phyloP scores from a whole-genome alignment of 768 basidiomycete species.

The Rhodotorula babjevae region DNA sequence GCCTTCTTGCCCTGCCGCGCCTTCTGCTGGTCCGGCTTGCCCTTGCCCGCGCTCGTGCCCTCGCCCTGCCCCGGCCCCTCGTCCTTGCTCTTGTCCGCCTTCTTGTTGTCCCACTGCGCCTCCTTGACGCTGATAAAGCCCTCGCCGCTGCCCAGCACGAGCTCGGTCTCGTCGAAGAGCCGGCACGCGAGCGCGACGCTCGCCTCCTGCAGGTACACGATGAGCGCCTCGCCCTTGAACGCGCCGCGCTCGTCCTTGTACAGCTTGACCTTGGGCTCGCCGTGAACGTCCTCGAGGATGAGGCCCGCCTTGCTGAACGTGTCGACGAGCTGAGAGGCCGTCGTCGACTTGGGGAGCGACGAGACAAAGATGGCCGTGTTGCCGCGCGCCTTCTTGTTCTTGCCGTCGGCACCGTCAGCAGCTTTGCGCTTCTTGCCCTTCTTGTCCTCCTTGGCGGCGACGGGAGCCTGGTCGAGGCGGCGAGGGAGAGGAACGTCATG shows the following conservation, averaged over 20 bases:
- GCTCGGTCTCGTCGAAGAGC: slow-evolving; percentile 84
- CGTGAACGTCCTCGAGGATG: slow-evolving; percentile 77
- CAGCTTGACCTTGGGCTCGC: slow-evolving; percentile 88
- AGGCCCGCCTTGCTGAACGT: slow-evolving; percentile 90
- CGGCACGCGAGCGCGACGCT: slow-evolving; percentile 79
- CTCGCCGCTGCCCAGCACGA: slow-evolving; percentile 71
- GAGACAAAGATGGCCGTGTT: slow-evolving; percentile 72
- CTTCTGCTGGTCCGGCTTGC: slow-evolving; percentile 62
- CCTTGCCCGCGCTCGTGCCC: slow-evolving; percentile 45
- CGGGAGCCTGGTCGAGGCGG: slow-evolving; percentile 41
- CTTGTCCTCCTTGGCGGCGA: slow-evolving; percentile 59
- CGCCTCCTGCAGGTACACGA: slow-evolving; percentile 96
- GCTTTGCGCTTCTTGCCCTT: slow-evolving; percentile 53
- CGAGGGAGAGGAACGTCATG: no score
- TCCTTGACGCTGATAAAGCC: slow-evolving; percentile 68
- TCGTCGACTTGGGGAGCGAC: slow-evolving; percentile 69
- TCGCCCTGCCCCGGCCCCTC: slow-evolving; percentile 18
- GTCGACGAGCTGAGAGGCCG: slow-evolving; percentile 66
- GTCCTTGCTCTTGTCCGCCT: slow-evolving; percentile 44
- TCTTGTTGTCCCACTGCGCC: slow-evolving; percentile 74
- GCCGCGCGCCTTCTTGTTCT: slow-evolving; percentile 11
- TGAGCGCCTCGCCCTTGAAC: slow-evolving; percentile 89
- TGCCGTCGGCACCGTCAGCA: slow-evolving; percentile 67
- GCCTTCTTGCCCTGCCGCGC: slow-evolving; percentile 70
- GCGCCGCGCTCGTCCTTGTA: slow-evolving; percentile 76